A percentile compares a stretch with the other conserved stretches of the same genome.
phyloP scores from a whole-genome alignment of 805 yeast species.

The Lipomyces oligophaga region DNA sequence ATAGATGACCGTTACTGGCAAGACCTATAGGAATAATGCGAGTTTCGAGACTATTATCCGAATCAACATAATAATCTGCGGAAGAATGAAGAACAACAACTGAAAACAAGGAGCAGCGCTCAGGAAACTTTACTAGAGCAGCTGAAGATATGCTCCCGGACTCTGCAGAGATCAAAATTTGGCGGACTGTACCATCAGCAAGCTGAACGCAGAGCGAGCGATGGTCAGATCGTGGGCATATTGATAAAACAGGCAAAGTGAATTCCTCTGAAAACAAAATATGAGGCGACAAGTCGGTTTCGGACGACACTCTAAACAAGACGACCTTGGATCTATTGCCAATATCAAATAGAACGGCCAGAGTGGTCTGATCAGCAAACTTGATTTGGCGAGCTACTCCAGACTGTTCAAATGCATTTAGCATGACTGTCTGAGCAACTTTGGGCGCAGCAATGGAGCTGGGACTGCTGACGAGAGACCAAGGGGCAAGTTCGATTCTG shows the following conservation, averaged over 20 bases:
- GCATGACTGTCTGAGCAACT: slow-evolving; percentile 10
- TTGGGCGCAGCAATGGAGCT: slow-evolving; percentile 19
- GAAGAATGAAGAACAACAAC: slow-evolving; percentile 4
- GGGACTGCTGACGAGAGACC: slow-evolving; percentile 29
- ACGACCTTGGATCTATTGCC: slow-evolving; percentile 10
- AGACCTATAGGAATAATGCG: slow-evolving; percentile 63
- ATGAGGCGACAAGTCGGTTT: background rate
- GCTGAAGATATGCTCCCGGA: background rate
- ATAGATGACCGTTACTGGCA: slow-evolving; percentile 70
- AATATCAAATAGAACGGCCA: slow-evolving; percentile 61
- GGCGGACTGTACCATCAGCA: slow-evolving; percentile 13
- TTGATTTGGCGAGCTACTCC: slow-evolving; percentile 57
- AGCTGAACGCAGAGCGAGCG: slow-evolving; percentile 12
- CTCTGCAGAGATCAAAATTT: slow-evolving; percentile 1
- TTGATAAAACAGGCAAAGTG: slow-evolving; percentile 5
- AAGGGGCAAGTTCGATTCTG: slow-evolving; percentile 46
- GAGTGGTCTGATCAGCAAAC: slow-evolving; percentile 48
- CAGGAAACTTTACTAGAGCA: slow-evolving; percentile 14
- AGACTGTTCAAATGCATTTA: slow-evolving; percentile 4
- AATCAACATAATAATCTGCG: background rate
- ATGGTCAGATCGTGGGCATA: slow-evolving; percentile 18
- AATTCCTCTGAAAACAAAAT: slow-evolving; percentile 11
- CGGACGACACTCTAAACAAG: slow-evolving; percentile 2
- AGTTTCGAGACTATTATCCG: slow-evolving; percentile 43
- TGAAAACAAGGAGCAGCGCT: slow-evolving; percentile 15